Conservation (phyloP, 1,284 basidiomycete genomes). For the Mycena citricolor region DNA sequence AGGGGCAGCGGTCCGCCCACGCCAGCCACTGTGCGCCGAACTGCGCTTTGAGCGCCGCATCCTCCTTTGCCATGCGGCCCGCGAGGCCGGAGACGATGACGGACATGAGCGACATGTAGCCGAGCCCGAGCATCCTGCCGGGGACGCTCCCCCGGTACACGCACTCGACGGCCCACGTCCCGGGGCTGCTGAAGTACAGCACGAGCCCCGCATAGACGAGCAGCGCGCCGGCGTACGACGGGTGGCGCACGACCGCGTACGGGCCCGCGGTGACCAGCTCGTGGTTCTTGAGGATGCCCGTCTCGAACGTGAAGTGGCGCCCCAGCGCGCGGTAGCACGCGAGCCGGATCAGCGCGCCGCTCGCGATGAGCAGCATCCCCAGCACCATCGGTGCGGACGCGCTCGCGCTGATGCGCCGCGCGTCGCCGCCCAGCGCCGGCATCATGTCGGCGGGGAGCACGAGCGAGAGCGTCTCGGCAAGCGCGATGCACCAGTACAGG, state of each 20-base stretch:
- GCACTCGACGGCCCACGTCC: slow-evolving; percentile 23
- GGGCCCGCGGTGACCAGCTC: slow-evolving; percentile 24
- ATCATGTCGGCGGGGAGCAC: slow-evolving; percentile 1
- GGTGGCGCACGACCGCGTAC: slow-evolving; percentile 23
- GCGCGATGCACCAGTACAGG: slow-evolving; percentile 13
- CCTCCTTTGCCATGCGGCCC: slow-evolving; percentile 23
- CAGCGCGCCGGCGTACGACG: slow-evolving; percentile 22
- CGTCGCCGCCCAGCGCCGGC: slow-evolving; percentile 9
- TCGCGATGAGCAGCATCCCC: slow-evolving; percentile 9
- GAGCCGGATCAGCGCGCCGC: slow-evolving; percentile 15
- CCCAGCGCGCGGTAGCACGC: slow-evolving; percentile 26
- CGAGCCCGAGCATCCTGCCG: slow-evolving; percentile 6
- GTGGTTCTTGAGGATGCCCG: slow-evolving; percentile 30
- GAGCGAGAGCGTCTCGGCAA: slow-evolving; percentile 5
- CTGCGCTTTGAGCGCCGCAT: slow-evolving; percentile 16
- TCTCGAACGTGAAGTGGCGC: slow-evolving; percentile 29
- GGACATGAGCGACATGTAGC: slow-evolving; percentile 15
- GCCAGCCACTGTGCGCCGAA: slow-evolving; percentile 23
- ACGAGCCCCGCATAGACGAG: slow-evolving; percentile 18
- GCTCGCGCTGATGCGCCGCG: neutral
- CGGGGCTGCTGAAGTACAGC: slow-evolving; percentile 20
- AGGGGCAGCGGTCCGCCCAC: slow-evolving; percentile 13
- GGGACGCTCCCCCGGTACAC: slow-evolving; percentile 10
- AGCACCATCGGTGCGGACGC: slow-evolving; percentile 8
- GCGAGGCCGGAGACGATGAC: slow-evolving; percentile 20